Conservation (phyloP, 2,329 filamentous ascomycete species). For the Colletotrichum shisoi region DNA sequence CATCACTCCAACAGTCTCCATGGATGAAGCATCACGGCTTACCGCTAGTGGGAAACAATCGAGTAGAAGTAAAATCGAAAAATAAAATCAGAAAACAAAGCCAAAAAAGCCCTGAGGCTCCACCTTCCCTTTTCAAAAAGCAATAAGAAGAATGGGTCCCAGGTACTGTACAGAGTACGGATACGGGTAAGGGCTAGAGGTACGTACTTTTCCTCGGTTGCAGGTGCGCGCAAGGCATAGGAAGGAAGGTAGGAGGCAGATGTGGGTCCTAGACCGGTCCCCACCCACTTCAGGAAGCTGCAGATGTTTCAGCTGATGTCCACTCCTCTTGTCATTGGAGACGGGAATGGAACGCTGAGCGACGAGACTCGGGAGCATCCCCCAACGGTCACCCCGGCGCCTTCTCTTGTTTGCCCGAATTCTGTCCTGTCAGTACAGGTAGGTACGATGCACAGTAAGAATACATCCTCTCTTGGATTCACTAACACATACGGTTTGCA, state of each 20-base stretch:
- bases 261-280: background rate
- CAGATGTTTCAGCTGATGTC: constrained; percentile 40
- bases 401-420: constrained; percentile 6
- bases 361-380: constrained; percentile 36
- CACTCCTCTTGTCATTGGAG: constrained; percentile 39
- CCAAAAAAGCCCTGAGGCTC: background rate
- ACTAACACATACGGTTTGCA: constrained; percentile 7
- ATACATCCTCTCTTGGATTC: constrained; percentile 1
- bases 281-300: constrained; percentile 22
- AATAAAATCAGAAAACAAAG: background rate
- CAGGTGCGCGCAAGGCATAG: too few relatives aligned
- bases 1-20: background rate
- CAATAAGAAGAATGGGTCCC: background rate
- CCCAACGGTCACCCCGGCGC: constrained; percentile 33
- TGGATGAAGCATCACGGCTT: too few relatives aligned
- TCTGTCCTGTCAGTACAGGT: background rate
- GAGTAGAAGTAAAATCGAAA: background rate
- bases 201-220: background rate
- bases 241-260: background rate
- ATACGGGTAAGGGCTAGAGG: too few relatives aligned
- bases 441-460: too few relatives aligned
- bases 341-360: constrained; percentile 36
- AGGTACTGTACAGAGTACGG: too few relatives aligned
- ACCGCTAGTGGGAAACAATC: background rate
- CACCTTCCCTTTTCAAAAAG: too few relatives aligned